phyloP scores from a whole-genome alignment of 2,329 filamentous ascomycete genomes.

The Bimuria novae-zelandiae region DNA sequence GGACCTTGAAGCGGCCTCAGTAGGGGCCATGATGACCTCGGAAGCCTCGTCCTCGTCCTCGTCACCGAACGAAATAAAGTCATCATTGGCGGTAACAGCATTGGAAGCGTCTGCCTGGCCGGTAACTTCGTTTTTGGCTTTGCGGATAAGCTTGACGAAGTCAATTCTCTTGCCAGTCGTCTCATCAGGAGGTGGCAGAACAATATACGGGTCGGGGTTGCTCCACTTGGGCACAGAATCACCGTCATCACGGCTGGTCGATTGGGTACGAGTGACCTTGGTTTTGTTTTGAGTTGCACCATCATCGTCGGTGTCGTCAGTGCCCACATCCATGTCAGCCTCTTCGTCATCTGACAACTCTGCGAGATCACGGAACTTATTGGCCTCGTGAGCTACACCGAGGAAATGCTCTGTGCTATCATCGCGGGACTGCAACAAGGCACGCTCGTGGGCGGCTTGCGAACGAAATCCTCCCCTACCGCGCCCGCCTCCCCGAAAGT shows the following conservation, averaged over 20 bases:
- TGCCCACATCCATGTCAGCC: constrained; percentile 42
- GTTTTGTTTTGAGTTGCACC: constrained; percentile 26
- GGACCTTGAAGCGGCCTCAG: background rate
- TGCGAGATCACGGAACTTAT: constrained; percentile 47
- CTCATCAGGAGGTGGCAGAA: constrained; percentile 78
- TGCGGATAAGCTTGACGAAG: constrained; percentile 88
- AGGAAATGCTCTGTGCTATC: constrained; percentile 52
- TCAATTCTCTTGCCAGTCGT: constrained; percentile 76
- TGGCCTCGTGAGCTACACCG: constrained; percentile 49
- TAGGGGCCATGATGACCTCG: background rate
- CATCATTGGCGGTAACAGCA: constrained; percentile 58
- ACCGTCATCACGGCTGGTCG: constrained; percentile 30
- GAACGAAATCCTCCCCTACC: constrained; percentile 26
- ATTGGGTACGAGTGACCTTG: constrained; percentile 30
- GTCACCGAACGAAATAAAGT: constrained; percentile 88
- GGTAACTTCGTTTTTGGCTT: constrained; percentile 70
- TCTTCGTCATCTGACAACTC: constrained; percentile 48
- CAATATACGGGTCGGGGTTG: constrained; percentile 93
- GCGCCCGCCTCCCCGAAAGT: constrained; percentile 21
- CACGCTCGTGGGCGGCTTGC: constrained; percentile 49
- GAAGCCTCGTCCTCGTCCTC: constrained; percentile 57
- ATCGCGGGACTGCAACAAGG: constrained; percentile 49
- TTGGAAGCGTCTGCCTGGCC: constrained; percentile 61
- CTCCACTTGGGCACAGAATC: constrained; percentile 76
- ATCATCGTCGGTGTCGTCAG: constrained; percentile 26